phyloP scores from a whole-genome alignment of 2,329 filamentous ascomycete species.

The Neocucurbitaria cava region DNA sequence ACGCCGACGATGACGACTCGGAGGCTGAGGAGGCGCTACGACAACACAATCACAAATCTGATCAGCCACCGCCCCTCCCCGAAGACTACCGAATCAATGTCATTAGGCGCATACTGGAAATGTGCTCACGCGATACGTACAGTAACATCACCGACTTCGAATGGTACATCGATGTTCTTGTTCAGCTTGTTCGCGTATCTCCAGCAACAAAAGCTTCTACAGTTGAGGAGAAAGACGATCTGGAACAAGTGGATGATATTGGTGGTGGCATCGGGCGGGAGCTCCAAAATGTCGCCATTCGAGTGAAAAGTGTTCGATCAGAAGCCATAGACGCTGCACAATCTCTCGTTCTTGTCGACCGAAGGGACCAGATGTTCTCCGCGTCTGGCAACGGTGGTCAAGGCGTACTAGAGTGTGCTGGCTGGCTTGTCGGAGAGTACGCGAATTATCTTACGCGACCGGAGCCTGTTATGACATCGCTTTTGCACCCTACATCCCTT shows the following conservation, averaged over 20 bases:
- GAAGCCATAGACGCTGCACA: conserved; percentile 86
- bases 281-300: conserved; percentile 87
- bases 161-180: conserved; percentile 93
- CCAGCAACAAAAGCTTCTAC: conserved; percentile 55
- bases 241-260: conserved; percentile 52
- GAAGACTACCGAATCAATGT: conserved; percentile 87
- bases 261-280: conserved; percentile 81
- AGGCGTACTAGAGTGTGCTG: conserved; percentile 75
- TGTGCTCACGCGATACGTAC: conserved; percentile 92
- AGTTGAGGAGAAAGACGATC: conserved; percentile 36
- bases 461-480: conserved; percentile 73
- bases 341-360: conserved; percentile 70
- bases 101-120: conserved; percentile 80
- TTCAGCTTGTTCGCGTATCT: conserved; percentile 78
- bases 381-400: conserved; percentile 57
- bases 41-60: conserved; percentile 57
- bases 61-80: conserved; percentile 69
- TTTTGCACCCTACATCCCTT: conserved; percentile 72
- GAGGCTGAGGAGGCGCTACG: conserved; percentile 62
- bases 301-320: conserved; percentile 81
- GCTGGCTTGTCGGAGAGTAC: conserved; percentile 92
- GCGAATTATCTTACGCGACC: conserved; percentile 73
- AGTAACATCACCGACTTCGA: conserved; percentile 88
- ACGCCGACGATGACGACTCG: conserved; percentile 64
- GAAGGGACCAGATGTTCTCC: conserved; percentile 64